Conservation (phyloP, 225 moss, liverwort and hornwort genomes). For the Lunularia cruciata region DNA sequence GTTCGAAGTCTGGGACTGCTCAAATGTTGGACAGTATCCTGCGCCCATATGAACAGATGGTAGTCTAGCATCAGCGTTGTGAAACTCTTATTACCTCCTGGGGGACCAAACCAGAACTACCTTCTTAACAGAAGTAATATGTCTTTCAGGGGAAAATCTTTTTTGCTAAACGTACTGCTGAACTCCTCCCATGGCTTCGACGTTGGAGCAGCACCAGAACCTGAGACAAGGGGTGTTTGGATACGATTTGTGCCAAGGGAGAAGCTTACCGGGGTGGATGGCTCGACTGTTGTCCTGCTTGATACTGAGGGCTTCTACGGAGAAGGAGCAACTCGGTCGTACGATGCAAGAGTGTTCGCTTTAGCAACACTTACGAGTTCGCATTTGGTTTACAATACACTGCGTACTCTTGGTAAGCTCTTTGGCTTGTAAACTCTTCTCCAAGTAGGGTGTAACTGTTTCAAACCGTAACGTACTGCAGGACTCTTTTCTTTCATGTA, state of each 20-base stretch:
- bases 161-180: slow-evolving; percentile 84
- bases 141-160: slow-evolving; percentile 83
- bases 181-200: slow-evolving; percentile 86
- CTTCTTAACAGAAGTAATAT: too few species aligned
- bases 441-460: not conserved
- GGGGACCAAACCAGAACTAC: too few species aligned
- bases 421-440: not conserved
- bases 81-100: slow-evolving; percentile 1
- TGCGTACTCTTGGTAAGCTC: slow-evolving; percentile 79
- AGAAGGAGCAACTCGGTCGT: slow-evolving; percentile 87
- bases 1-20: too few species aligned
- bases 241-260: slow-evolving; percentile 76
- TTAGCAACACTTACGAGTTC: slow-evolving; percentile 91
- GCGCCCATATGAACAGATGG: too few species aligned
- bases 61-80: too few species aligned
- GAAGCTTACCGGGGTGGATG: slow-evolving; percentile 60
- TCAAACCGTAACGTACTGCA: not conserved
- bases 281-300: slow-evolving; percentile 70
- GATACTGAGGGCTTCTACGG: slow-evolving; percentile 99
- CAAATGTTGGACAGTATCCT: too few species aligned
- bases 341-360: slow-evolving; percentile 91
- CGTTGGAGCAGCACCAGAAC: slow-evolving; percentile 90
- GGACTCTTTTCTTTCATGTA: too few species aligned
- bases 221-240: slow-evolving; percentile 93
- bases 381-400: slow-evolving; percentile 83